Base-by-base conservation (phyloP, 2,329 filamentous ascomycete genomes). In the Zymoseptoria crescenta region DNA sequence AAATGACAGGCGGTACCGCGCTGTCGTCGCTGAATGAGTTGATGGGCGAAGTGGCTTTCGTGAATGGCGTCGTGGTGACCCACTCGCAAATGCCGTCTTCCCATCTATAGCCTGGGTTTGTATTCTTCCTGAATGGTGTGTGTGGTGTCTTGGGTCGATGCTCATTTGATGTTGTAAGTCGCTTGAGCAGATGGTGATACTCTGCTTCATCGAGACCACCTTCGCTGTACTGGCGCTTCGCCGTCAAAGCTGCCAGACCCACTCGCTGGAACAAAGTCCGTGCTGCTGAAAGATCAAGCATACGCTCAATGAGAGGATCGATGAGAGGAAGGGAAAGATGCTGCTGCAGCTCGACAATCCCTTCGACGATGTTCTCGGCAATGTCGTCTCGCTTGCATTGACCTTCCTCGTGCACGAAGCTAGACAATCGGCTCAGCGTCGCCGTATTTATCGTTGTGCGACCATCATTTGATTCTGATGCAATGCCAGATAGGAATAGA, bases 31-130 rank as follows among this genome's bases (percentile, higher is more conserved):
- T 35, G 21, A 29, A 24, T 24, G 3, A 48, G 20, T 29, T 55
- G 28, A 45, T 16, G 45, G 55, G 49, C 24, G 16, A 20, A 16
- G 21, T 5, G 10, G 45, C 13, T 4, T 52, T 19, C 0, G 59
- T 55, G 9, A 62, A 72, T 0, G 76, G 76, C 8, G 76, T 77
- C 45, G 69, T 73, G 0, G 70, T 68, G n/a, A 78, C 73, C 76
- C 76, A 79, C 60, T 79, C 76, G 24, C 74, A 74, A 41, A 79
- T 73, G 8, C 74, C 75, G 53, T 77, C 75, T 63, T 79, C 76
- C 75, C 75, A 78, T 21, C 71, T 68, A 56, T 74, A 75, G 3
- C 71, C 72, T 6, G 35, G 54, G 49, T 51, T 54, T 54, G 30
- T 41, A 19, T 13, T 62, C 21, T 54, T 56, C n/a, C 58, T 56